Evolutionary conservation across 352 stramenopile genomes (phyloP).

Genomic region (Globisporangium emineosum): DNA sequence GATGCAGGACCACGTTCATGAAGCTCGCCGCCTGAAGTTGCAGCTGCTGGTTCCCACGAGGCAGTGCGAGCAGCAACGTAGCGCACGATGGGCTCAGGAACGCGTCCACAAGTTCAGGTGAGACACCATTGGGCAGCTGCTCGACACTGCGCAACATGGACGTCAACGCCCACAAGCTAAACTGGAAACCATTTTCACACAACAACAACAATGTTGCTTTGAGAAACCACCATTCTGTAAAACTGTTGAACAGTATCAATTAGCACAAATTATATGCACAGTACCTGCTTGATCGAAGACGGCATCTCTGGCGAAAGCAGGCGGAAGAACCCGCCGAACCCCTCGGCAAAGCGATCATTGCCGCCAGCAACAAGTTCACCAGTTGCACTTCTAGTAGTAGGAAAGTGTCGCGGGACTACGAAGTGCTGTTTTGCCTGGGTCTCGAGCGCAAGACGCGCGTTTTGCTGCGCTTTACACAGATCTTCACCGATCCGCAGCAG

Average conservation of each 20-base stretch:
- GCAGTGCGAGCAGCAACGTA: slow-evolving; percentile 36
- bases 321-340: slow-evolving; percentile 26
- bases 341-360: background rate
- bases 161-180: slow-evolving; percentile 37
- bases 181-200: slow-evolving; percentile 8
- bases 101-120: slow-evolving; percentile 28
- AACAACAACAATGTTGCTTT: too few relatives aligned
- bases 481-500: slow-evolving; percentile 44
- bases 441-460: slow-evolving; percentile 14
- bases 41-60: slow-evolving; percentile 27
- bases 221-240: too few relatives aligned
- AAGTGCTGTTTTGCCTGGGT: slow-evolving; percentile 6
- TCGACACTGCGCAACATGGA: slow-evolving; percentile 31
- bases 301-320: slow-evolving; percentile 62
- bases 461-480: slow-evolving; percentile 32
- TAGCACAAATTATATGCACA: background rate
- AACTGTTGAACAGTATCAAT: too few relatives aligned
- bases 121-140: slow-evolving; percentile 19
- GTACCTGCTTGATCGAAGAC: slow-evolving; percentile 29
- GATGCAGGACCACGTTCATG: slow-evolving; percentile 42
- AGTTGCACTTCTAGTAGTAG: background rate
- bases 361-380: background rate
- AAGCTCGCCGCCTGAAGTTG: slow-evolving; percentile 46
- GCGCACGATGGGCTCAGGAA: slow-evolving; percentile 37
- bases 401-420: background rate